Evolutionary conservation across 1,284 basidiomycete genomes (phyloP), one percentile per base, ranked within the genome.

Genomic region (Ceratobasidium sp.): DNA sequence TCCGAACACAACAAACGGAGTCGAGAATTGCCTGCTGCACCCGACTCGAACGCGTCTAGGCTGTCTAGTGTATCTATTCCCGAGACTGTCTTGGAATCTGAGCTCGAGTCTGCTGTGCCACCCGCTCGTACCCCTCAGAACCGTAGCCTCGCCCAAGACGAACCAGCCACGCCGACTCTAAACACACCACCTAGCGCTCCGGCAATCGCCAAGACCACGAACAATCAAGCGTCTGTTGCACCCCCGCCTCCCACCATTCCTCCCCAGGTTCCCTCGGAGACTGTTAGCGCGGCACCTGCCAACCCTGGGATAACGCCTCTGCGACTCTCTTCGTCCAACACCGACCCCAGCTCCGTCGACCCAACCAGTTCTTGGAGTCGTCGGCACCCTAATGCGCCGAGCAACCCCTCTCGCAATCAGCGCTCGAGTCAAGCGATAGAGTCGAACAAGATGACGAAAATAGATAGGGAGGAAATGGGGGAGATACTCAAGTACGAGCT

Each of bases 41-140:
- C 16, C 12, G 48, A 14, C 4, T 59, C 57, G 3, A 59, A 59
- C 33, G 30, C 57, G 27, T 59, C 57, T 38, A n/a, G 33, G 20
- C 30, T 59, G 30, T 23, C 57, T 35, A 59, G 27, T 10, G 18
- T 59, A n/a, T 59, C 57, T 59, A 27, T n/a, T 38, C 62, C 27
- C 62, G 62, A 65, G 38, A 65, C 62, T 41, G 23, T 65, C 62
- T 48, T 65, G 38, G 62, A 65, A 38, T 14, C 27, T 48, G 27
- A 65, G 30, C 18, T 8, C 1, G 27, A 65, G 20, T 27, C 62
- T 33, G 8, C 33, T n/a, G 57, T 33, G 41, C 27, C 27, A 20
- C 44, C 44, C 5, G 20, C 38, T 65, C 62, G 62, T 33, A 16
- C 62, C 4, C 33, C 62, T 16, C 38, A 12, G 16, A 27, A 33